Evolutionary conservation across 306 rosid genomes (phyloP), one percentile per base, ranked within the genome.

Genomic region (Medicago lupulina): DNA sequence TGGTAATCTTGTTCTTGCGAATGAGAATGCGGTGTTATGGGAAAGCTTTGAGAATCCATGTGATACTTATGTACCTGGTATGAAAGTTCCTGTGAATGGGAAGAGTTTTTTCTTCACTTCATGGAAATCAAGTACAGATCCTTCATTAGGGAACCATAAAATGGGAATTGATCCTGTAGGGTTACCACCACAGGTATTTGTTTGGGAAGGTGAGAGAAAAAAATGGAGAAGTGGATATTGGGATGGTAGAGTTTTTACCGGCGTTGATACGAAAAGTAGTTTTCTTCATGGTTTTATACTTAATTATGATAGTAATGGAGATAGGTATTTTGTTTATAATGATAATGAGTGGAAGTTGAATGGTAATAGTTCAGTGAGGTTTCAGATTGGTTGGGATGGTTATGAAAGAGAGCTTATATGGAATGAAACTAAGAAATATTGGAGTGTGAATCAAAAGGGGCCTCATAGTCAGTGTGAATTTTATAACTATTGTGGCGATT

Each of bases 151-250:
- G 14, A 86, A 79, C 23, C 88, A 75, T 67, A 66, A 76, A 0
- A 75, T 91, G 88, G 97, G 97, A 18, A 43, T 85, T 41, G 98
- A 93, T 83, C 92, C 93, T 7, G 72, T 73, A 2, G 90, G 86
- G 50, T 77, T 89, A 9, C 88, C 86, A 0, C 98, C 87, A 0
- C 98, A 91, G 81, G 79, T 93, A 12, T 82, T 88, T 71, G 54
- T 93, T 65, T 91, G 98, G 97, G 83, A 88, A 6, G 93, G 89
- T 2, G 51, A 41, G 8, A 9, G 36, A 0, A 84, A 96, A 67
- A 76, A 81, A 58, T 93, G 97, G 98, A 83, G 97, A 76, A 93
- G 96, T 60, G 98, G 98, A 6, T 87, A 89, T 47, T 93, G 96
- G 93, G 89, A 89, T 76, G 81, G 38, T 39, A 84, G 86, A 75